Percentiles rank a stretch among this genome's conserved stretches.
phyloP scores from a whole-genome alignment of 1,139 yeast species.

The Yamadazyma siamensis region DNA sequence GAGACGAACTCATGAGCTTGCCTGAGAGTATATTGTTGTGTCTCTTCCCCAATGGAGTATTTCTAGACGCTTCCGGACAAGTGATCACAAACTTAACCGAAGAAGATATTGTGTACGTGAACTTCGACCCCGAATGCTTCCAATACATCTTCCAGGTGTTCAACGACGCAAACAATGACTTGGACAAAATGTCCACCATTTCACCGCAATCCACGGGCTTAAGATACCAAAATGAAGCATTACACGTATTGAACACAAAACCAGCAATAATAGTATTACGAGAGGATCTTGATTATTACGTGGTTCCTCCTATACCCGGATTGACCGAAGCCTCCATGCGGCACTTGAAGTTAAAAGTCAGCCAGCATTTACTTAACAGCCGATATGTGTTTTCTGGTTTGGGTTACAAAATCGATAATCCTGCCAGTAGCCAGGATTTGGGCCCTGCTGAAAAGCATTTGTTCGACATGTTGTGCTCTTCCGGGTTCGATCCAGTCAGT shows the following conservation, averaged over 20 bases:
- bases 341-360: constrained; percentile 67
- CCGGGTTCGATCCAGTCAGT: constrained; percentile 72
- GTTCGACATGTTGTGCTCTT: constrained; percentile 89
- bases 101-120: constrained; percentile 72
- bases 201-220: constrained; percentile 21
- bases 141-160: constrained; percentile 74
- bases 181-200: constrained; percentile 24
- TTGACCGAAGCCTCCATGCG: constrained; percentile 52
- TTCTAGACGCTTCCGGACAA: constrained; percentile 69
- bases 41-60: constrained; percentile 86
- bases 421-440: constrained; percentile 36
- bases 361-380: constrained; percentile 46
- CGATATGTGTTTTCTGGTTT: constrained; percentile 73
- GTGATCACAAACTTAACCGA: constrained; percentile 76
- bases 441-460: constrained; percentile 96
- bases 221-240: constrained; percentile 23
- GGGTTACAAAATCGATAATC: constrained; percentile 32
- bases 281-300: constrained; percentile 92
- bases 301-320: constrained; percentile 70
- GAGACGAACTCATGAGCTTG: constrained; percentile 85
- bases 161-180: constrained; percentile 43
- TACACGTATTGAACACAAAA: constrained; percentile 62
- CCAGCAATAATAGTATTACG: constrained; percentile 91
- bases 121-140: constrained; percentile 84
- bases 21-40: constrained; percentile 90